A percentile compares a stretch with the other conserved stretches of the same genome.
These are phyloP conservation scores for Suillus placidus DNA, from an alignment of 768 basidiomycete species.

Conservation along the genomic window DNA sequence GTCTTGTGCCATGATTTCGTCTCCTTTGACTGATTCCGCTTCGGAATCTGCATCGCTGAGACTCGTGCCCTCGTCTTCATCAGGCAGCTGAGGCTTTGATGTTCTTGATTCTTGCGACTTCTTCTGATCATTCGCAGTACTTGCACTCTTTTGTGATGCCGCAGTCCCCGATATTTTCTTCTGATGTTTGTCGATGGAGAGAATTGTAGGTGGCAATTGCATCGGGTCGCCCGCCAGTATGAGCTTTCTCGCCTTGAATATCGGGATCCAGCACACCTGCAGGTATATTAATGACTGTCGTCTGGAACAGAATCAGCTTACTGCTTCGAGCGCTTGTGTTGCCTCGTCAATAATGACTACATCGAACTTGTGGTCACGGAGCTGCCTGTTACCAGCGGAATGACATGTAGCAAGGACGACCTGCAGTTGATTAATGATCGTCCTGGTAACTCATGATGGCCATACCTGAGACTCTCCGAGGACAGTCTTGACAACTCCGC, in stretches of 20 bases:
- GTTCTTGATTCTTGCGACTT: slow-evolving; percentile 3
- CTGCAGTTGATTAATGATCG: slow-evolving; percentile 35
- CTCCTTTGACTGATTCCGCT: slow-evolving; percentile 22
- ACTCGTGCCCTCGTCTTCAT: slow-evolving; percentile 2
- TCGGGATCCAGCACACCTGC: slow-evolving; percentile 83
- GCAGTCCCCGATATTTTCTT: slow-evolving; percentile 31
- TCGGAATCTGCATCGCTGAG: slow-evolving; percentile 18
- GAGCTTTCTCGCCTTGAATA: slow-evolving; percentile 88
- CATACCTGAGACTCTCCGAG: slow-evolving; percentile 75
- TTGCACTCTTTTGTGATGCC: slow-evolving; percentile 6
- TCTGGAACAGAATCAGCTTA: slow-evolving; percentile 29
- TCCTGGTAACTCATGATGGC: not conserved
- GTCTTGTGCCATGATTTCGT: slow-evolving; percentile 26
- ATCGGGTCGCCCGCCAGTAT: slow-evolving; percentile 94
- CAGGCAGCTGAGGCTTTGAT: slow-evolving; percentile 13
- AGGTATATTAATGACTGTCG: not conserved
- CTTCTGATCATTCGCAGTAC: slow-evolving; percentile 4
- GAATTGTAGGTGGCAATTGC: slow-evolving; percentile 92
- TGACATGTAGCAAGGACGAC: slow-evolving; percentile 94
- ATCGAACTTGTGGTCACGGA: slow-evolving; percentile 81
- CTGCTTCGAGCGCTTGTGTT: slow-evolving; percentile 94
- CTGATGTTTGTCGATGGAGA: slow-evolving; percentile 59
- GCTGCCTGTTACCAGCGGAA: slow-evolving; percentile 83
- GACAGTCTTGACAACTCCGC: slow-evolving; percentile 80
- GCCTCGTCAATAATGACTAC: slow-evolving; percentile 97